These are phyloP conservation scores for Pleurostoma richardsiae DNA, from an alignment of 2,329 filamentous ascomycete species.

Conservation along the genomic window DNA sequence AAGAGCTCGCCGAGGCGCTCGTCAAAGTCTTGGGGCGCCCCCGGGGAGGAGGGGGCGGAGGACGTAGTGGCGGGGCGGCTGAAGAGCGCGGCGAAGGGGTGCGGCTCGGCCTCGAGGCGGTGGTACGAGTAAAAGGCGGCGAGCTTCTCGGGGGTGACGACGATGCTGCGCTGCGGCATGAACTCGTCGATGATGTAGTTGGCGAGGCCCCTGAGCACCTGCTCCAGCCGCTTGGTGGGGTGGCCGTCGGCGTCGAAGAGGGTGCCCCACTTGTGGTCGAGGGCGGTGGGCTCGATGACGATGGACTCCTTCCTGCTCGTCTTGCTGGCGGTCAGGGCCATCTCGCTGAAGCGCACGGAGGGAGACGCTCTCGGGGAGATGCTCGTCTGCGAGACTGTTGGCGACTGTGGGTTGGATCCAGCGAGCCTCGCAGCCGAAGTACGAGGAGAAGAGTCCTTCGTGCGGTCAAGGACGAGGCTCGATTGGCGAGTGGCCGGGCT, in stretches of 20 bases:
- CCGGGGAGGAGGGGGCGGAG: constrained; percentile 56
- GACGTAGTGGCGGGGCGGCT: constrained; percentile 17
- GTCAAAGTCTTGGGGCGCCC: constrained; percentile 26
- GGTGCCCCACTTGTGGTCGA: constrained; percentile 72
- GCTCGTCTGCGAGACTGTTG: neutral
- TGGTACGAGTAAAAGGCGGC: constrained; percentile 67
- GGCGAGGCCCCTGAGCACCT: constrained; percentile 70
- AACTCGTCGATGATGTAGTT: constrained; percentile 69
- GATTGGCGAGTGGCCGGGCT: neutral
- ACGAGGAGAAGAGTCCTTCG: too few relatives aligned
- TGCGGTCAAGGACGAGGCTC: too few relatives aligned
- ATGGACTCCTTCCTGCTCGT: neutral
- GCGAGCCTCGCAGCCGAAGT: neutral
- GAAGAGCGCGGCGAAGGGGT: constrained; percentile 64
- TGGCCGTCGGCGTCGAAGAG: constrained; percentile 65
- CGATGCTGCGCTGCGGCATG: constrained; percentile 60
- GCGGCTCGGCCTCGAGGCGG: constrained; percentile 57
- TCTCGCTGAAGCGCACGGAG: constrained; percentile 8
- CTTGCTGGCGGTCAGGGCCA: neutral
- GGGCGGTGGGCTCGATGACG: constrained; percentile 43
- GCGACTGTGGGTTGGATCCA: neutral
- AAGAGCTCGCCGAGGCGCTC: constrained; percentile 56
- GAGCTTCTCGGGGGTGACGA: constrained; percentile 73
- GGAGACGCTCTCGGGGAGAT: neutral
- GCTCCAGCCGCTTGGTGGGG: constrained; percentile 62